phyloP scores from a whole-genome alignment of 495 filamentous ascomycete genomes.

The Podospora pseudopauciseta region DNA sequence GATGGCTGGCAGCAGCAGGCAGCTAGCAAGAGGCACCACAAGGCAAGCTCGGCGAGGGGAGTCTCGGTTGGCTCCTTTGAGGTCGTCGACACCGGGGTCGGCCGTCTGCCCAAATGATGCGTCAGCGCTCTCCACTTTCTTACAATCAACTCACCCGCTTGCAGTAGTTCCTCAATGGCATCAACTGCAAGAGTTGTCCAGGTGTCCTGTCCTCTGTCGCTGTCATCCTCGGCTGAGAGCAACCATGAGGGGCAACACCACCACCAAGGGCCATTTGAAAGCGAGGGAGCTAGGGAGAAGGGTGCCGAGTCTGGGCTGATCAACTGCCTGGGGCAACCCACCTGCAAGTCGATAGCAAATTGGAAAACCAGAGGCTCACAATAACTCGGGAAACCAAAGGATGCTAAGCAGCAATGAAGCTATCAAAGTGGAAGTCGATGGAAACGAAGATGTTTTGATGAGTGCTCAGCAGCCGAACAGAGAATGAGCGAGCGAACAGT shows the following conservation, averaged over 20 bases:
- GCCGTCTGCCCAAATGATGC: conserved; percentile 25
- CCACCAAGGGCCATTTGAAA: neutral
- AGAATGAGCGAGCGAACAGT: conserved; percentile 6
- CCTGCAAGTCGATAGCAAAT: conserved; percentile 5
- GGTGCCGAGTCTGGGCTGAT: conserved; percentile 15
- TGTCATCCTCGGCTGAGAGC: neutral
- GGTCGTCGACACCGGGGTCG: conserved; percentile 1
- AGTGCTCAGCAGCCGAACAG: neutral
- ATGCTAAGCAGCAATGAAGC: neutral
- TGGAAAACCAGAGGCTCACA: neutral
- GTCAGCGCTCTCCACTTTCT: conserved; percentile 19
- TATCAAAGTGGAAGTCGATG: neutral
- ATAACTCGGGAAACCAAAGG: neutral
- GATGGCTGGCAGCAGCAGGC: neutral
- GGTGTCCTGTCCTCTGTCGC: neutral
- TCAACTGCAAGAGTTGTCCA: neutral
- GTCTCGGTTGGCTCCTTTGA: neutral
- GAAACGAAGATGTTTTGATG: neutral
- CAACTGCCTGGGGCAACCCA: conserved; percentile 20
- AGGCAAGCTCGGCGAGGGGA: neutral
- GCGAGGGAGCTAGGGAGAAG: neutral
- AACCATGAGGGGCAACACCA: no score
- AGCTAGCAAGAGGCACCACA: neutral
- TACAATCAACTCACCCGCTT: neutral
- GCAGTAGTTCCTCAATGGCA: neutral